Conservation (phyloP, 164 flowering plant genomes). For the Piper betle region DNA sequence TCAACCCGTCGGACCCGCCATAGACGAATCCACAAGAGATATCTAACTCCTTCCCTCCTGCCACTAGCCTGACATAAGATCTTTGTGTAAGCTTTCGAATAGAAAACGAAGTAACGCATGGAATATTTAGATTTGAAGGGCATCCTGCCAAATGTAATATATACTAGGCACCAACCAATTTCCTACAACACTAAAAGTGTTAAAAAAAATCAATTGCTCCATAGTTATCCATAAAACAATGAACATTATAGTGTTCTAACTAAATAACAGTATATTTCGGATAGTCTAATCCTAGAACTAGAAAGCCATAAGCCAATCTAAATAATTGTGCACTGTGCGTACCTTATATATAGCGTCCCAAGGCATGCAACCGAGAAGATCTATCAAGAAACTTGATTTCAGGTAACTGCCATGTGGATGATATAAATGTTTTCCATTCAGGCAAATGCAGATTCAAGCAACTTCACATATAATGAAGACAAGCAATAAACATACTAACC, state of each 20-base stretch:
- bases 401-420: constrained; percentile 41
- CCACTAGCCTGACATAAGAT: constrained; percentile 27
- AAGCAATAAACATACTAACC: constrained; percentile 25
- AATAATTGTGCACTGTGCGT: not conserved
- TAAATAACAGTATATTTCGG: too few species aligned
- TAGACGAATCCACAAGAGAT: constrained; percentile 55
- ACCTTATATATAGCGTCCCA: constrained; percentile 90
- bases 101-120: too few species aligned
- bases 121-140: too few species aligned
- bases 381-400: constrained; percentile 57
- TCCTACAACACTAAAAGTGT: too few species aligned
- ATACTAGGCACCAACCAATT: too few species aligned
- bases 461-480: not conserved
- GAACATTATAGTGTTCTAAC: too few species aligned
- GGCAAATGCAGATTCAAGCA: not conserved
- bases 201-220: too few species aligned
- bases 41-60: constrained; percentile 50
- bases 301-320: too few species aligned
- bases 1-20: constrained; percentile 36
- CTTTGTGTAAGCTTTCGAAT: too few species aligned
- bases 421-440: not conserved
- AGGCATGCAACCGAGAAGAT: constrained; percentile 75
- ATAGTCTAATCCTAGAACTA: too few species aligned
- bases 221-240: too few species aligned
- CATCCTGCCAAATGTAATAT: too few species aligned